Conservation (phyloP, 1,139 yeast genomes). For the Taiozyma sp. region DNA sequence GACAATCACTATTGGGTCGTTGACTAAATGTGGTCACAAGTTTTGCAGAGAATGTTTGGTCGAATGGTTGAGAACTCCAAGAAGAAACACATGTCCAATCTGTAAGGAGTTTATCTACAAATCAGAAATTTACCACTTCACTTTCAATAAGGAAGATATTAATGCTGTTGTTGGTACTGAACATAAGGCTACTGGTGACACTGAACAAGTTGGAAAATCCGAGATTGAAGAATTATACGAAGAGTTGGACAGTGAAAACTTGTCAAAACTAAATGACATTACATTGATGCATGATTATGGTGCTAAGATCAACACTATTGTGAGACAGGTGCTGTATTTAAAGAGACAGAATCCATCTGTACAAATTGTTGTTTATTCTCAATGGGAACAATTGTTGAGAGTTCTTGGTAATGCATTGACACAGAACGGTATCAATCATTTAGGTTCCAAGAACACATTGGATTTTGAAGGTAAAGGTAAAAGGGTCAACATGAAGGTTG, state of each 20-base stretch:
- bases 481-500: conserved; percentile 29
- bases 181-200: conserved; percentile 11
- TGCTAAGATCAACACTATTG: conserved; percentile 78
- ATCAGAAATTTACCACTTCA: conserved; percentile 52
- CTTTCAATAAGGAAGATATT: conserved; percentile 17
- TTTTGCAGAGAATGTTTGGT: conserved; percentile 74
- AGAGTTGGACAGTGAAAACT: conserved; percentile 35
- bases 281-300: conserved; percentile 55
- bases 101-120: conserved; percentile 50
- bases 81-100: conserved; percentile 60
- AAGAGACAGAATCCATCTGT: conserved; percentile 52
- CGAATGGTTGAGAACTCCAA: conserved; percentile 53
- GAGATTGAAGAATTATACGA: conserved; percentile 15
- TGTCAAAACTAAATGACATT: conserved; percentile 42
- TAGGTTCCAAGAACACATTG: conserved; percentile 23
- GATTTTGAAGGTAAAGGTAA: conserved; percentile 3
- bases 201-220: conserved; percentile 40
- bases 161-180: conserved; percentile 10
- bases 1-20: conserved; percentile 63
- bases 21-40: conserved; percentile 87
- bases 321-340: conserved; percentile 64
- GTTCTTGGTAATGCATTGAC: conserved; percentile 64
- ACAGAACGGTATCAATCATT: conserved; percentile 47
- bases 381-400: conserved; percentile 73
- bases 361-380: conserved; percentile 83